Evolutionary conservation across 2,329 filamentous ascomycete species (phyloP), one percentile per base, ranked within the genome.

Genomic region (Fulvia fulva): DNA sequence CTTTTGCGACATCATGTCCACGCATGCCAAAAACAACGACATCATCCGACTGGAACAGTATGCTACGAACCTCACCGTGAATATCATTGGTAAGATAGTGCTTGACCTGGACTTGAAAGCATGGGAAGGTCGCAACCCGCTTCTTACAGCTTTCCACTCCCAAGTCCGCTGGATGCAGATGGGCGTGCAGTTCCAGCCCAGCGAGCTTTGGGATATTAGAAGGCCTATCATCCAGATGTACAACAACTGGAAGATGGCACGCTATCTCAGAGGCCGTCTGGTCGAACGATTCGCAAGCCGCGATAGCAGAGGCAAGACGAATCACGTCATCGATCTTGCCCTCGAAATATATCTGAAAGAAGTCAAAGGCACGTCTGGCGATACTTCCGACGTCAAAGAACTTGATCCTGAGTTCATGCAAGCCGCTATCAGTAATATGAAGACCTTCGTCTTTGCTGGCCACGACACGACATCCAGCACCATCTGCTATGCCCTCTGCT

Each of bases 401-500:
- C 64, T 78, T 12, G 74, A 77, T 52, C 56, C 67, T 1, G 65
- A 68, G 4, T 77, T 77, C 62, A 65, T 73, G 23, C 53, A 68
- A 28, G 68, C 69, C 12, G 72, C 72, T 1, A 65, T 76, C 37
- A 64, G 61, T 51, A 73, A 74, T 45, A 71, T 73, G 54, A 77
- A 75, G 61, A 72, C 73, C 1, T 73, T 79, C 56, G 64, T 79
- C 21, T 73, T 78, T 32, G 77, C 73, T 8, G 77, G 76, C 0
- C 74, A 75, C 50, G 75, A 78, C 23, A 79, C 77, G 2, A 78
- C 74, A 8, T 67, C 65, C 16, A 66, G 67, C n/a, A 65, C 69
- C 1, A 70, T 74, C 56, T 68, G 66, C 57, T 78, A 75, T 60
- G 69, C 69, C 22, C 71, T 73, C 57, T 75, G 78, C 65, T 71